Conservation (phyloP, 192 early-diverging fungal species). For the Gonapodya sp. region DNA sequence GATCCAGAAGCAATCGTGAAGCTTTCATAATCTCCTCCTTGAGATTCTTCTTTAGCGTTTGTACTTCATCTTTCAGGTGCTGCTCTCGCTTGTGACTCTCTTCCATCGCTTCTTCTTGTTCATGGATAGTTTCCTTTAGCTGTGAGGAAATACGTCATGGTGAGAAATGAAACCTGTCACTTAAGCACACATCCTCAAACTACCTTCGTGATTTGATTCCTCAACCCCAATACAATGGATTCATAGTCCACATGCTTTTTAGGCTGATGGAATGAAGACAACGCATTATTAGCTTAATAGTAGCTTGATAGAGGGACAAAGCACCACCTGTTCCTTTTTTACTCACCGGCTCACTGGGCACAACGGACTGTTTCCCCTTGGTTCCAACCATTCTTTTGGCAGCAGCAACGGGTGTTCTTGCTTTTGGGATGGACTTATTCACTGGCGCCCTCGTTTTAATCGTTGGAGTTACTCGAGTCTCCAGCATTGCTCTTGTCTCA, state of each 20-base stretch:
- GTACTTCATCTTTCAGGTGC: background rate
- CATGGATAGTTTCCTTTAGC: background rate
- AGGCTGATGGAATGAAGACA: background rate
- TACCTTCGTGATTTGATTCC: background rate
- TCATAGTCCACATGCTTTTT: background rate
- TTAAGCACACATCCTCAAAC: too few species aligned
- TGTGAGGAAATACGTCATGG: too few species aligned
- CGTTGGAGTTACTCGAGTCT: too few species aligned
- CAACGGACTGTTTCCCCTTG: background rate
- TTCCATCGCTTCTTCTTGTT: background rate
- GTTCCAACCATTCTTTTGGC: background rate
- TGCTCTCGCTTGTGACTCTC: background rate
- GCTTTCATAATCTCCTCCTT: constrained; percentile 1
- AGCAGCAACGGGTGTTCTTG: background rate
- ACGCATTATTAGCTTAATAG: background rate
- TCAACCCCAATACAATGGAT: background rate
- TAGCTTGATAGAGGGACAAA: background rate
- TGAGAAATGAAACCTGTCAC: too few species aligned
- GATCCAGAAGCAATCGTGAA: background rate
- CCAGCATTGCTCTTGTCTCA: too few species aligned
- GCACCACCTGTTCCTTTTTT: too few species aligned
- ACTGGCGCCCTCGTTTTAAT: background rate
- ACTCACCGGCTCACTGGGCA: background rate
- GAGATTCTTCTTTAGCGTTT: background rate
- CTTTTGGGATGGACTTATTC: background rate